Evolutionary conservation across 2,329 filamentous ascomycete genomes (phyloP), one percentile per base, ranked within the genome.

Genomic region (Pseudogymnoascus sp.): DNA sequence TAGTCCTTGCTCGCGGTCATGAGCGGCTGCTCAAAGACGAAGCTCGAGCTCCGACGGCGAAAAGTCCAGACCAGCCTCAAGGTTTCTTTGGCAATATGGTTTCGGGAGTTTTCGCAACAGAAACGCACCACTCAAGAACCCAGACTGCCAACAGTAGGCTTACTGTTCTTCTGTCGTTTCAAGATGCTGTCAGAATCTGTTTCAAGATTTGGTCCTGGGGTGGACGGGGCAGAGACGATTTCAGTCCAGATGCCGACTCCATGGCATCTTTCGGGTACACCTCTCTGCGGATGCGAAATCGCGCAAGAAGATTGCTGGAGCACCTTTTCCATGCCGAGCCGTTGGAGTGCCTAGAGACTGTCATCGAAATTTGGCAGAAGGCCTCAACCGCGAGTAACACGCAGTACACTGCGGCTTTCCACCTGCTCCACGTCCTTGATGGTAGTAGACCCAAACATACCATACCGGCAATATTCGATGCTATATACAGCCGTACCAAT

Each of bases 171-270:
- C 81, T 99, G n/a, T 96, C 93, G 9, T 96, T 99, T 72, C 93
- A 97, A 74, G 96, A 99, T 73, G 91, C 93, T 1, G 91, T 97
- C 63, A 86, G 91, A 23, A 90, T 96, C 59, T 96, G 93, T 74
- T 96, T 96, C 72, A 86, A 82, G 11, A 96, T 99, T 61, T 99
- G 96, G 95, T 90, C 90, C 0, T 99, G 95, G 93, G 91, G 83
- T 12, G 83, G 89, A 5, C 85, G 88, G 71, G 83, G 83, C 2
- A 79, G 79, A 28, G 86, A 88, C 69, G 77, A 81, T 16, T 75
- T 73, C 6, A 75, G 78, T 21, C 84, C 88, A 62, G 89, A 96
- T 71, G 71, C 78, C 0, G 81, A 83, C 31, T 93, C 88, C 14
- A 81, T 81, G 4, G 90, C 92, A 7, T 97, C 93, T 0, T 96